Percentiles rank a stretch among this genome's conserved stretches.
These are phyloP conservation scores for Fusarium bactridioides DNA, from an alignment of 2,329 filamentous ascomycete species.

Conservation along the genomic window DNA sequence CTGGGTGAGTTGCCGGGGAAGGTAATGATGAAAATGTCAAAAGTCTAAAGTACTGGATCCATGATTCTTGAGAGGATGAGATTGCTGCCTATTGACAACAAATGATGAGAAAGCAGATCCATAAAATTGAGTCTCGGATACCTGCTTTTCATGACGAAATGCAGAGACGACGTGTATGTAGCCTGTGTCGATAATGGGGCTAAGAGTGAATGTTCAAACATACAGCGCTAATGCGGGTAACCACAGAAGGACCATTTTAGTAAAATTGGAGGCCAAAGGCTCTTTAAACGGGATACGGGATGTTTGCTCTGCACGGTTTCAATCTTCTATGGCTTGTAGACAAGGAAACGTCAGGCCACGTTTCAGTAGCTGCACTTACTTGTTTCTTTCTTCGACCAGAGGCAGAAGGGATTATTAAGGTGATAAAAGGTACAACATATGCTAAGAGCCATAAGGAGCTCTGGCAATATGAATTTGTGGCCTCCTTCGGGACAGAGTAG, in stretches of 20 bases:
- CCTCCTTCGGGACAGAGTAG: too few relatives aligned
- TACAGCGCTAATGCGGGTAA: not conserved
- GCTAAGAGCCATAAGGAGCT: too few relatives aligned
- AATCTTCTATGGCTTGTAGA: too few relatives aligned
- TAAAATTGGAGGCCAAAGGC: not conserved
- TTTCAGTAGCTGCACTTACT: too few relatives aligned
- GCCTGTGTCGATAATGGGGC: not conserved
- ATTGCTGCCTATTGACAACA: not conserved
- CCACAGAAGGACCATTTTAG: not conserved
- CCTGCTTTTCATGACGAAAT: not conserved
- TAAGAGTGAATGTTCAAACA: not conserved
- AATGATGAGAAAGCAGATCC: not conserved
- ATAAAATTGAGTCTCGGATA: not conserved
- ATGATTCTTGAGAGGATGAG: not conserved
- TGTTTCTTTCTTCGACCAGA: too few relatives aligned
- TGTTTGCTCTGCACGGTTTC: not conserved
- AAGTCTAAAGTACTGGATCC: accelerated
- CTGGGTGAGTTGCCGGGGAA: accelerated
- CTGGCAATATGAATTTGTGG: too few relatives aligned
- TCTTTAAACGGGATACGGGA: not conserved
- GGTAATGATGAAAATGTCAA: not conserved
- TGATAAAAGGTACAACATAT: accelerated
- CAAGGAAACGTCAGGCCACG: too few relatives aligned
- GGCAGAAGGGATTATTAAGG: too few relatives aligned
- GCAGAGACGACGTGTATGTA: not conserved